Evolutionary conservation across 306 rosid genomes (phyloP), one percentile per base, ranked within the genome.

Genomic region (Gynostemma pentaphyllum): DNA sequence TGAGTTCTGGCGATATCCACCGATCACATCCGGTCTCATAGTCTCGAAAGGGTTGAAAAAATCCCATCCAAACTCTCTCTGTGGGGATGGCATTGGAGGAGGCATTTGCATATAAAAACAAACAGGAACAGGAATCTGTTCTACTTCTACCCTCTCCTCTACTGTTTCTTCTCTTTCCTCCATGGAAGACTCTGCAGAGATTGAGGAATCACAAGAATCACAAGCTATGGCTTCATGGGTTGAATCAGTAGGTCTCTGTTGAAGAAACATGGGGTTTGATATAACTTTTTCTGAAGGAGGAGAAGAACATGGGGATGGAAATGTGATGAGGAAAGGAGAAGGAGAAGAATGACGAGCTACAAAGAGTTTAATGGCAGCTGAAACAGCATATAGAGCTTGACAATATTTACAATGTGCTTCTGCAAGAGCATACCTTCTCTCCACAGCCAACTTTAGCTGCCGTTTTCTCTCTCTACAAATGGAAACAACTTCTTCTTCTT

Each of bases 311-410:
- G 85, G 76, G 45, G 96, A 88, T 51, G 95, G 89, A 42, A 86
- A 81, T 36, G 99, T 92, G 73, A 92, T 84, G 79, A 88, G 87
- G 75, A 80, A 92, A 76, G 95, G 82, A 29, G 94, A 73, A 59
- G 94, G 90, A 18, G 90, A 88, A 62, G 99, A 82, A 68, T 88
- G 95, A 70, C 96, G 82, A 36, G 94, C 86, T 52, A 88, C 96
- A 48, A 88, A 92, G 72, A 92, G 81, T 50, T 86, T 77, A 48
- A 84, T 78, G 73, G 90, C 85, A 2, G 87, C 90, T 64, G 97
- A 80, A 4, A 88, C 96, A 6, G 85, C 99, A 74, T 73, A 71
- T 1, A 88, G 71, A 71, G 97, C 80, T 22, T 78, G 94, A 39
- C 75, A 79, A 53, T 92, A 92, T 78, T 80, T 86, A 53, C 94